Evolutionary conservation across 345 rosid species (phyloP).

Genomic region (Euphorbia lathyris): DNA sequence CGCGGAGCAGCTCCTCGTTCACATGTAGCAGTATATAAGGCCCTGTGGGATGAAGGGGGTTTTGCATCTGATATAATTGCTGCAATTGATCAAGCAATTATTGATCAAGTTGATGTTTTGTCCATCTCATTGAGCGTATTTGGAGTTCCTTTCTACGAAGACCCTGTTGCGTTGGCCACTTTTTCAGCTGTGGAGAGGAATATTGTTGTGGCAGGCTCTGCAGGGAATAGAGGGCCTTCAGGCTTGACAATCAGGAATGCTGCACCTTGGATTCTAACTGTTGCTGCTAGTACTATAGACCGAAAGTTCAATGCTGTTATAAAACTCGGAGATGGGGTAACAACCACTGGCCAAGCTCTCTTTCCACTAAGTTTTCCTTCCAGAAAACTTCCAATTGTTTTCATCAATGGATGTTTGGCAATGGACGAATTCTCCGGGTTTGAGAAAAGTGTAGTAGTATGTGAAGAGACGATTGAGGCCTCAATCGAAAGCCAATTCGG

Average conservation of each 20-base stretch:
- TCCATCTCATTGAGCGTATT: conserved; percentile 23
- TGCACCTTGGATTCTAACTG: conserved; percentile 37
- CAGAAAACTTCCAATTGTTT: conserved; percentile 28
- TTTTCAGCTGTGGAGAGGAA: conserved; percentile 33
- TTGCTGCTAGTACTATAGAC: conserved; percentile 36
- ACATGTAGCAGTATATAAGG: conserved; percentile 32
- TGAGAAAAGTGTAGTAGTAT: conserved; percentile 36
- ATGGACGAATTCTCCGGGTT: conserved; percentile 17
- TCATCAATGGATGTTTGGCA: conserved; percentile 32
- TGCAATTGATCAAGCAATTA: conserved; percentile 25
- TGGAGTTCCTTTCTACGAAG: conserved; percentile 19
- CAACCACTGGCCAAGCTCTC: conserved; percentile 21
- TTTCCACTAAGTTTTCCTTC: conserved; percentile 19
- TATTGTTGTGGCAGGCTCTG: conserved; percentile 23
- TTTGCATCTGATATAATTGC: conserved; percentile 24
- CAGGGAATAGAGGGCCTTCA: conserved; percentile 25
- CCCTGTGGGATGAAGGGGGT: conserved; percentile 23
- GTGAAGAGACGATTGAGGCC: conserved; percentile 28
- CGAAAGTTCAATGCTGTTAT: conserved; percentile 29
- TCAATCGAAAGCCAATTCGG: conserved; percentile 21
- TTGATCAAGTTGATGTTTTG: conserved; percentile 17
- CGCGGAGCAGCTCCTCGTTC: conserved; percentile 27
- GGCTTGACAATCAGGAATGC: conserved; percentile 27
- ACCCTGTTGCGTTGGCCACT: conserved; percentile 32
- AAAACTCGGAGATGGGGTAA: conserved; percentile 26